Conservation (phyloP, 768 basidiomycete genomes). For the Pisolithus marmoratus region DNA sequence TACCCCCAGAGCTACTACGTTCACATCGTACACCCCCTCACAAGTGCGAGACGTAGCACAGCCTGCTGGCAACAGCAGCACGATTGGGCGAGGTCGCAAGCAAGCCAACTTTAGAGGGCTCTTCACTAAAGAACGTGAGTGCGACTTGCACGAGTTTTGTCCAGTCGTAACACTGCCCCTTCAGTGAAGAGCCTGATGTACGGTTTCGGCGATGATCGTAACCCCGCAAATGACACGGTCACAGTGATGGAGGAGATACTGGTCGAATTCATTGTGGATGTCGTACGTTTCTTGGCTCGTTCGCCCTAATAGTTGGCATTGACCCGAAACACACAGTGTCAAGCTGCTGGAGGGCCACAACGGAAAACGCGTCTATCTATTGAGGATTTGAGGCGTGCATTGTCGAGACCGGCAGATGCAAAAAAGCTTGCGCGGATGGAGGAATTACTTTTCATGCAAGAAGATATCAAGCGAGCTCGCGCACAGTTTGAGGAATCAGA, state of each 20-base stretch:
- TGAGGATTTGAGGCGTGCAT: slow-evolving; percentile 76
- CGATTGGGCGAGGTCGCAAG: slow-evolving; percentile 49
- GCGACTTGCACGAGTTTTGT: slow-evolving; percentile 9
- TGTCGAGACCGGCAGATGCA: slow-evolving; percentile 82
- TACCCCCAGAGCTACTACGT: slow-evolving; percentile 40
- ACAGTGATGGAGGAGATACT: slow-evolving; percentile 93
- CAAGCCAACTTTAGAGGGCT: slow-evolving; percentile 67
- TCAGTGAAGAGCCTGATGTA: slow-evolving; percentile 85
- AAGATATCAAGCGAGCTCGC: slow-evolving; percentile 85
- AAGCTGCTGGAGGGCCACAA: slow-evolving; percentile 62
- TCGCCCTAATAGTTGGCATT: neutral
- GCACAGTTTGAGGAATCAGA: slow-evolving; percentile 66
- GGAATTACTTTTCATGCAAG: slow-evolving; percentile 88
- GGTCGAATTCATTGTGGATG: slow-evolving; percentile 84
- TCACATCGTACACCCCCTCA: slow-evolving; percentile 52
- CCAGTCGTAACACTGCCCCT: slow-evolving; percentile 3
- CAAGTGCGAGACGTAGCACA: slow-evolving; percentile 40
- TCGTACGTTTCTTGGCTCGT: slow-evolving; percentile 49
- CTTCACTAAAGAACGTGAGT: slow-evolving; percentile 78
- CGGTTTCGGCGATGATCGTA: slow-evolving; percentile 88
- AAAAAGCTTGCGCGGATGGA: slow-evolving; percentile 92
- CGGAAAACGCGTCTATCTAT: slow-evolving; percentile 74
- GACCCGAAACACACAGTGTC: slow-evolving; percentile 46
- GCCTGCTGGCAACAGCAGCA: slow-evolving; percentile 34
- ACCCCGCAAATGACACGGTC: slow-evolving; percentile 82